phyloP scores from a whole-genome alignment of 345 rosid species.

The Leavenworthia alabamica region DNA sequence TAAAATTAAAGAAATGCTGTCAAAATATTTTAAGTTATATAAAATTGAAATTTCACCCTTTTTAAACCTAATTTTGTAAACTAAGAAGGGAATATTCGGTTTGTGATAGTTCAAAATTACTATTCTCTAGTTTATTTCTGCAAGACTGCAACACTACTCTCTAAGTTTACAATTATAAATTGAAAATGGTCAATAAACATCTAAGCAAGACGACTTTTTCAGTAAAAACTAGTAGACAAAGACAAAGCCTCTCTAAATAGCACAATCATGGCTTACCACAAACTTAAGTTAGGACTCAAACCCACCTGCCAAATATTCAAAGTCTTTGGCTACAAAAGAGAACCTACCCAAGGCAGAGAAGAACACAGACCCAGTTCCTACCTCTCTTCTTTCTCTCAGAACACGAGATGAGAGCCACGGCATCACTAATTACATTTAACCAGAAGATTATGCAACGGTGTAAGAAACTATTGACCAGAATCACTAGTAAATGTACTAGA shows the following conservation, averaged over 20 bases:
- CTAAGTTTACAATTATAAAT: no score
- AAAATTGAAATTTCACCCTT: no score
- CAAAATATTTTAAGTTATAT: no score
- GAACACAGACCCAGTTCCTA: no score
- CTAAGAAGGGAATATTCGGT: background rate
- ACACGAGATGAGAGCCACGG: conserved; percentile 19
- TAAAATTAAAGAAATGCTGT: no score
- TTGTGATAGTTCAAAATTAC: background rate
- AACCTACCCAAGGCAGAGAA: background rate
- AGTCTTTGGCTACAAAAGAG: conserved; percentile 12
- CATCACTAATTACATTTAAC: conserved; percentile 11
- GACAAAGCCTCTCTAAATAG: background rate
- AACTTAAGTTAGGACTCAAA: background rate
- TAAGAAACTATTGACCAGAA: conserved; percentile 15
- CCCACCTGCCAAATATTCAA: conserved; percentile 11
- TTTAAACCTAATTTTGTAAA: background rate
- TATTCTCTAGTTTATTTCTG: no score
- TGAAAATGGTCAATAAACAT: background rate
- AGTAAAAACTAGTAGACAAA: background rate
- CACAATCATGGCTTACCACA: conserved; percentile 20
- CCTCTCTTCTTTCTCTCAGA: background rate
- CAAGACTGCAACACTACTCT: no score
- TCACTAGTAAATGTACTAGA: conserved; percentile 14
- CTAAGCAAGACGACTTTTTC: conserved; percentile 7
- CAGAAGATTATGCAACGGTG: conserved; percentile 15